Base-by-base conservation (phyloP, 2,329 filamentous ascomycete species). In the Colletotrichum sublineola region DNA sequence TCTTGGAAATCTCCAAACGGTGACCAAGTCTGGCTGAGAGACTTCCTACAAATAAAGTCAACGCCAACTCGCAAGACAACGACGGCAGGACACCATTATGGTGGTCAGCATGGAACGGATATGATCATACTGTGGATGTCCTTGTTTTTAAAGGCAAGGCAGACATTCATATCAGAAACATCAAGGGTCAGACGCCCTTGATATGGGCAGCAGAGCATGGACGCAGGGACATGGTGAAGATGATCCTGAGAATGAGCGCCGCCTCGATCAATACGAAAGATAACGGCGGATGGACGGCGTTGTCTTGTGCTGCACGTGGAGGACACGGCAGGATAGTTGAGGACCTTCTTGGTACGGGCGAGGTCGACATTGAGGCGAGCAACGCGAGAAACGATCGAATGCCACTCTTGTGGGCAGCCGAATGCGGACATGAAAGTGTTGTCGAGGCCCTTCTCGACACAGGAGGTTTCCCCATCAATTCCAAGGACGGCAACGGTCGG, bases 21-120 rank as follows among this genome's bases (percentile, higher is more conserved):
- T 15, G 57, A 77, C 18, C 65, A 79, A 8, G 68, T 81, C 58
- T 81, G 78, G 79, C 64, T 80, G 18, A 75, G 77, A 15, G 78
- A 81, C 57, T 79, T 71, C 36, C 74, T 81, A 20, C 29, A 33
- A 18, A 3, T 3, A 33, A 18, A 2, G 29, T 33, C 7, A 6
- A 53, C 8, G 29, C 33, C 5, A 2, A 33, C 50, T 20, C 5
- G 9, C 24, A 11, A 14, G 29, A 53, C 12, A 33, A 20, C 14
- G n/a, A n/a, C 18, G 46, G 46, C n/a, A n/a, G 12, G 1, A 50
- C 46, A 12, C n/a, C 46, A 11, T 9, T 50, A 14, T 24, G 40
- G 40, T 42, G 40, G 40, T 1, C 40, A 9, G 40, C 14, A 15
- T 42, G 40, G 40, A 42, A 42, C 14, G 0, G 1, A 18, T 15